phyloP scores from a whole-genome alignment of 805 yeast species.

The Yamadazyma olivae region DNA sequence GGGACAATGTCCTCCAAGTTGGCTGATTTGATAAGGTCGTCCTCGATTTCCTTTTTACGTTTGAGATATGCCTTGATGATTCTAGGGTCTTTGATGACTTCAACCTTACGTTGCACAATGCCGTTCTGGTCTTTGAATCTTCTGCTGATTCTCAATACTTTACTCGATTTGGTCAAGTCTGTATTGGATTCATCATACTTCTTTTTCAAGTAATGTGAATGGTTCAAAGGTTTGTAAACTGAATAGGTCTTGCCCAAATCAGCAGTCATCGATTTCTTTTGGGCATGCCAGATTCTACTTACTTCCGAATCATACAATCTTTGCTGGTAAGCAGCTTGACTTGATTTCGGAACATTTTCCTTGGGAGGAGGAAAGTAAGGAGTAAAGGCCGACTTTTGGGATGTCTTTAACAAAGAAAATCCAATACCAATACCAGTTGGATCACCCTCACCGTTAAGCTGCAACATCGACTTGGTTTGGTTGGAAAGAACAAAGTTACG shows the following conservation, averaged over 20 bases:
- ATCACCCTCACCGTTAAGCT: constrained; percentile 91
- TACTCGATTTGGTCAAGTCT: constrained; percentile 25
- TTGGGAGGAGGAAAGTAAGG: constrained; percentile 36
- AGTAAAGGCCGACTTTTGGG: constrained; percentile 90
- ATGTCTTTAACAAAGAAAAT: constrained; percentile 80
- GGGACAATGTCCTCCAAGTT: constrained; percentile 72
- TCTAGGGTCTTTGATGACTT: constrained; percentile 78
- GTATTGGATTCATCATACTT: constrained; percentile 35
- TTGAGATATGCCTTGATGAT: constrained; percentile 82
- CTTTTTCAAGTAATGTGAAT: constrained; percentile 27
- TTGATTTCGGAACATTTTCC: constrained; percentile 37
- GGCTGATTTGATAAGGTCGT: constrained; percentile 49
- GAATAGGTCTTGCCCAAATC: constrained; percentile 33
- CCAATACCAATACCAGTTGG: constrained; percentile 91
- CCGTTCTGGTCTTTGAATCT: constrained; percentile 83
- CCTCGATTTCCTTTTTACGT: constrained; percentile 64
- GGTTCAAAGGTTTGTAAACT: constrained; percentile 37
- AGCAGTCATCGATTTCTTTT: constrained; percentile 54
- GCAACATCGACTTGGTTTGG: constrained; percentile 96
- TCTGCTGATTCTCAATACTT: constrained; percentile 57
- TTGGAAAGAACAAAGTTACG: constrained; percentile 89
- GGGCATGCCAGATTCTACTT: constrained; percentile 84
- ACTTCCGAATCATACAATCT: constrained; percentile 90
- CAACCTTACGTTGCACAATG: constrained; percentile 75
- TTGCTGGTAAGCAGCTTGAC: constrained; percentile 61